These are phyloP conservation scores for Pneumocystis sp. DNA, from an alignment of 1,139 yeast genomes.

Conservation along the genomic window DNA sequence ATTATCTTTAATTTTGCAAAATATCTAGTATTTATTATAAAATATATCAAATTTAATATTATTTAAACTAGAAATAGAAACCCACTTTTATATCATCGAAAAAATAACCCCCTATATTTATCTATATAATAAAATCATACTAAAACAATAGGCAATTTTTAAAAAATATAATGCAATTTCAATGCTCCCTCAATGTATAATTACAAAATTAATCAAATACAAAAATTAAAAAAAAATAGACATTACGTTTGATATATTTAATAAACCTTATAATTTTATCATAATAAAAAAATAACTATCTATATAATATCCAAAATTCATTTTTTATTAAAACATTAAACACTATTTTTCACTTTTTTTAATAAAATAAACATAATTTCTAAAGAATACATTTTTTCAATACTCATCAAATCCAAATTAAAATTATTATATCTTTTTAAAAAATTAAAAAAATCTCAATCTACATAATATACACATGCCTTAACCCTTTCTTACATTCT, in stretches of 20 bases:
- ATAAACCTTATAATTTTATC: too few species aligned
- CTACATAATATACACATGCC: background rate
- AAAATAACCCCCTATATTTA: background rate
- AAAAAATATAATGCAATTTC: background rate
- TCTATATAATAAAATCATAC: background rate
- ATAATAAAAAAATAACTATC: background rate
- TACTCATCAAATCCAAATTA: background rate
- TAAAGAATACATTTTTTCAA: background rate
- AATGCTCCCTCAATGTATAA: too few species aligned
- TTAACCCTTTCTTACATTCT: background rate
- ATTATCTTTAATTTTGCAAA: background rate
- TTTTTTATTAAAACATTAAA: background rate
- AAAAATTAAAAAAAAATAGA: too few species aligned
- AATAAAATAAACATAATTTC: background rate
- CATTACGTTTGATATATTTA: background rate
- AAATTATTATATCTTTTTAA: background rate
- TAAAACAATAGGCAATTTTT: too few species aligned
- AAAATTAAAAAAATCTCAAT: background rate
- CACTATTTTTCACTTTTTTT: background rate
- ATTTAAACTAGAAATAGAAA: too few species aligned
- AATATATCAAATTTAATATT: too few species aligned
- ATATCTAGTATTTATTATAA: too few species aligned
- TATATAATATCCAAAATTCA: background rate
- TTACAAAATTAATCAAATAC: too few species aligned
- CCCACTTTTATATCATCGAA: background rate